These are phyloP conservation scores for Yarrowia sp. DNA, from an alignment of 805 yeast genomes.

Conservation along the genomic window DNA sequence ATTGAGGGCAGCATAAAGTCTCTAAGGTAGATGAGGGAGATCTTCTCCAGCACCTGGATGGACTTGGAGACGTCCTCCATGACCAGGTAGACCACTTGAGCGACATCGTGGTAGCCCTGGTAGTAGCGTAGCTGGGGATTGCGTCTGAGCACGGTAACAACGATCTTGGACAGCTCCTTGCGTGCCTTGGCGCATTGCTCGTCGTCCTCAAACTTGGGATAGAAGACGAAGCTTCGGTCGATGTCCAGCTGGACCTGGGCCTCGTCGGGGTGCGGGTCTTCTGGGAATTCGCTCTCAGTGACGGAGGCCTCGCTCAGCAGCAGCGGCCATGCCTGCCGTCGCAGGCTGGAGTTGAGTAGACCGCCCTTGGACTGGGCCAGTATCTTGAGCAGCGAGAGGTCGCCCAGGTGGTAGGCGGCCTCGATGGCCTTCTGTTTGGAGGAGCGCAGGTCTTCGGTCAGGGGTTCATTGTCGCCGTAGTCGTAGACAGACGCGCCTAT, in stretches of 20 bases:
- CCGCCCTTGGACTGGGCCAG: slow-evolving; percentile 31
- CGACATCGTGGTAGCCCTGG: slow-evolving; percentile 92
- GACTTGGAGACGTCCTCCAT: slow-evolving; percentile 42
- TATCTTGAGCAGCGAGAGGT: slow-evolving; percentile 37
- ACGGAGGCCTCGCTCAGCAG: not conserved
- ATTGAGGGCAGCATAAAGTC: slow-evolving; percentile 82
- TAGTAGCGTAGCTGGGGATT: slow-evolving; percentile 70
- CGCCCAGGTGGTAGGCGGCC: slow-evolving; percentile 42
- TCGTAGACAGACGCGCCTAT: slow-evolving; percentile 48
- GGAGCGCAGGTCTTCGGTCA: slow-evolving; percentile 43
- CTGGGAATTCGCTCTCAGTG: not conserved
- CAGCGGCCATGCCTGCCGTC: not conserved
- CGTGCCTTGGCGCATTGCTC: slow-evolving; percentile 43
- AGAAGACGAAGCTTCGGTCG: slow-evolving; percentile 59
- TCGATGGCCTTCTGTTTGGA: slow-evolving; percentile 40
- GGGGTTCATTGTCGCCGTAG: slow-evolving; percentile 41
- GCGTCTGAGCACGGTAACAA: slow-evolving; percentile 55
- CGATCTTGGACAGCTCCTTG: slow-evolving; percentile 44
- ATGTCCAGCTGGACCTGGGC: slow-evolving; percentile 79
- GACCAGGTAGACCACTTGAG: slow-evolving; percentile 60
- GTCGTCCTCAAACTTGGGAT: slow-evolving; percentile 39
- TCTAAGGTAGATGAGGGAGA: slow-evolving; percentile 63
- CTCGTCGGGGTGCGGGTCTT: slow-evolving; percentile 60
- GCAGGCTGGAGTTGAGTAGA: not conserved
- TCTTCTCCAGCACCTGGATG: slow-evolving; percentile 47